Percentiles rank a stretch among this genome's conserved stretches.
phyloP scores from a whole-genome alignment of 257 asterid species.

The Schizonepeta tenuifolia region DNA sequence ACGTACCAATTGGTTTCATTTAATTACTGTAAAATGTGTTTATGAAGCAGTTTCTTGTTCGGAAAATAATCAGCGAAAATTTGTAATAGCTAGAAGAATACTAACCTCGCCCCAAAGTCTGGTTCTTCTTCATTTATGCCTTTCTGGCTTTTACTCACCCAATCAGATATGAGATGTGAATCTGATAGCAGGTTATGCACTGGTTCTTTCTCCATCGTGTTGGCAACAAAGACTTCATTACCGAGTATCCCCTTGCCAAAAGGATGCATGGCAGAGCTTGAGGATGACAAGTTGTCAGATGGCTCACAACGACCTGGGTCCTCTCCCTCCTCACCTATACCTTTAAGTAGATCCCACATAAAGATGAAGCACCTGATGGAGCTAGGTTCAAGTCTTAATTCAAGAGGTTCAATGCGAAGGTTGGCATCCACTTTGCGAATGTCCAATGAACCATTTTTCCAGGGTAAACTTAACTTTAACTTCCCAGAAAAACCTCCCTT shows the following conservation, averaged over 20 bases:
- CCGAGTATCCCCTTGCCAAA: constrained; percentile 42
- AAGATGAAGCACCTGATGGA: constrained; percentile 60
- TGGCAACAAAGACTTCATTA: constrained; percentile 45
- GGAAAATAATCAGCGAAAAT: background rate
- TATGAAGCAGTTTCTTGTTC: constrained; percentile 17
- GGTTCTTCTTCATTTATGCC: constrained; percentile 60
- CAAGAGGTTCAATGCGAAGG: constrained; percentile 76
- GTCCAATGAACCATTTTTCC: constrained; percentile 94
- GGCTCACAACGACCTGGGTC: constrained; percentile 40
- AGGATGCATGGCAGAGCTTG: constrained; percentile 47
- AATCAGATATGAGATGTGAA: constrained; percentile 87
- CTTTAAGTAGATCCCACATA: constrained; percentile 69
- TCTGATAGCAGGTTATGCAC: constrained; percentile 67
- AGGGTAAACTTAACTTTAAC: constrained; percentile 80
- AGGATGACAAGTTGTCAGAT: constrained; percentile 45
- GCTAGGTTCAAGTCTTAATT: constrained; percentile 74
- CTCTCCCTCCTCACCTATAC: constrained; percentile 45
- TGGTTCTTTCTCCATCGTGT: constrained; percentile 55
- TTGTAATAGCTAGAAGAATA: constrained; percentile 29
- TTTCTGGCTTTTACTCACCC: constrained; percentile 69
- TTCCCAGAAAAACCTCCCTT: constrained; percentile 85
- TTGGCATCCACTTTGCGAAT: constrained; percentile 85
- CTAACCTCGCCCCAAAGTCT: constrained; percentile 95
- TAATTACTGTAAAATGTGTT: constrained; percentile 10
- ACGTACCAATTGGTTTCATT: constrained; percentile 22